Conservation (phyloP, 163 green algal species). For the Scenedesmus sp. region DNA sequence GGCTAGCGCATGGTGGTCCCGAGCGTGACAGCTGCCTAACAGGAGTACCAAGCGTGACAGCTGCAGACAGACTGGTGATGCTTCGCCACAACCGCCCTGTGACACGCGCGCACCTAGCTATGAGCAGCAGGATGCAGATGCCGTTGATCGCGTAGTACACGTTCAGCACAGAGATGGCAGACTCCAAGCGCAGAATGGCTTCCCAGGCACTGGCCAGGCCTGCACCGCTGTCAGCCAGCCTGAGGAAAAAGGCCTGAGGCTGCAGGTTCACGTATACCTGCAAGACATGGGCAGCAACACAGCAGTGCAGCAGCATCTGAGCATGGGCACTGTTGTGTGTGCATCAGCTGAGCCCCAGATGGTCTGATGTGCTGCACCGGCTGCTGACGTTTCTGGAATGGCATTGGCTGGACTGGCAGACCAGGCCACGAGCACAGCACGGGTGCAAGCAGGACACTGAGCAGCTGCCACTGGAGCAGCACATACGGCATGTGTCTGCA, state of each 20-base stretch:
- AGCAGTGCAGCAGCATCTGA: background rate
- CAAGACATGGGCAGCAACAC: constrained; percentile 47
- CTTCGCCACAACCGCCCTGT: background rate
- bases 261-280: constrained; percentile 83
- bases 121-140: constrained; percentile 90
- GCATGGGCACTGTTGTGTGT: background rate
- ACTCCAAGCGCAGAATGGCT: constrained; percentile 64
- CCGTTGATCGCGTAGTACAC: constrained; percentile 87
- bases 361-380: background rate
- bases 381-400: background rate
- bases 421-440: no score
- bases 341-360: no score
- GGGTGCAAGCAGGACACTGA: no score
- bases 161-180: constrained; percentile 76
- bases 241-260: constrained; percentile 76
- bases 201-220: constrained; percentile 57
- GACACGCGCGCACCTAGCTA: constrained; percentile 58
- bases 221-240: constrained; percentile 64
- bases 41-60: background rate
- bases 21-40: no score
- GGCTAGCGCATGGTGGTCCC: no score
- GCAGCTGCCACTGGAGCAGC: no score
- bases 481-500: no score
- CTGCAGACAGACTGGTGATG: background rate
- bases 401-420: no score